Percentiles rank a stretch among this genome's conserved stretches.
Evolutionary conservation across 2,329 filamentous ascomycete species (phyloP).

Genomic region (Monilinia aucupariae): DNA sequence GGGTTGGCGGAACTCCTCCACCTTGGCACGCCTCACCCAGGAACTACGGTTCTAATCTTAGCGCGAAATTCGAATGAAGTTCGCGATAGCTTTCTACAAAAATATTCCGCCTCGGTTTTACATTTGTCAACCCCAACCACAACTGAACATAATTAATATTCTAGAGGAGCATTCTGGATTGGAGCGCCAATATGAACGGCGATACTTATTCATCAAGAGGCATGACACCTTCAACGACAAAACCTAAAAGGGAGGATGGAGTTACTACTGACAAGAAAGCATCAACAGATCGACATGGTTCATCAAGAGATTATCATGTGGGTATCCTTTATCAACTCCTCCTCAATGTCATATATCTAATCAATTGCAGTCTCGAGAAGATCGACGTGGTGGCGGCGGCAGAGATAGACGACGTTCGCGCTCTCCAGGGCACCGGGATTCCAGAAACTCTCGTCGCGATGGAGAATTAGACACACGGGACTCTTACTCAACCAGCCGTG

Average conservation of each 20-base stretch:
- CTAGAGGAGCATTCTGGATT: neutral
- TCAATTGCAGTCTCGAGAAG: slow-evolving; percentile 35
- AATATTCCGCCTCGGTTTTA: slow-evolving; percentile 8
- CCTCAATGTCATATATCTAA: slow-evolving; percentile 26
- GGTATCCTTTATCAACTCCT: slow-evolving; percentile 28
- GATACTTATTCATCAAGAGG: slow-evolving; percentile 77
- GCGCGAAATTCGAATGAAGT: slow-evolving; percentile 18
- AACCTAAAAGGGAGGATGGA: slow-evolving; percentile 27
- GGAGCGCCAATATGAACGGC: slow-evolving; percentile 65
- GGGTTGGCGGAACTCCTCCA: slow-evolving; percentile 6
- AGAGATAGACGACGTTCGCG: slow-evolving; percentile 66
- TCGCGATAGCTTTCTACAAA: slow-evolving; percentile 21
- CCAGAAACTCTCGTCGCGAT: slow-evolving; percentile 63
- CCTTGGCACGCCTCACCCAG: slow-evolving; percentile 11
- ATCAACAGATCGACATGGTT: slow-evolving; percentile 44
- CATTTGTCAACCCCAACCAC: slow-evolving; percentile 11
- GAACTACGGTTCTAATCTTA: slow-evolving; percentile 14
- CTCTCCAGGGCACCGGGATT: slow-evolving; percentile 70
- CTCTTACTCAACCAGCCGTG: slow-evolving; percentile 87
- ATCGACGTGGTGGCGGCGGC: slow-evolving; percentile 39
- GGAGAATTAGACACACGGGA: slow-evolving; percentile 56
- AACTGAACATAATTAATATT: neutral
- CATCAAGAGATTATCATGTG: slow-evolving; percentile 49
- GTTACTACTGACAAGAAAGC: slow-evolving; percentile 36
- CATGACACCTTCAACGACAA: slow-evolving; percentile 38